Evolutionary conservation across 257 asterid species (phyloP).

Genomic region (Ehretia macrophylla): DNA sequence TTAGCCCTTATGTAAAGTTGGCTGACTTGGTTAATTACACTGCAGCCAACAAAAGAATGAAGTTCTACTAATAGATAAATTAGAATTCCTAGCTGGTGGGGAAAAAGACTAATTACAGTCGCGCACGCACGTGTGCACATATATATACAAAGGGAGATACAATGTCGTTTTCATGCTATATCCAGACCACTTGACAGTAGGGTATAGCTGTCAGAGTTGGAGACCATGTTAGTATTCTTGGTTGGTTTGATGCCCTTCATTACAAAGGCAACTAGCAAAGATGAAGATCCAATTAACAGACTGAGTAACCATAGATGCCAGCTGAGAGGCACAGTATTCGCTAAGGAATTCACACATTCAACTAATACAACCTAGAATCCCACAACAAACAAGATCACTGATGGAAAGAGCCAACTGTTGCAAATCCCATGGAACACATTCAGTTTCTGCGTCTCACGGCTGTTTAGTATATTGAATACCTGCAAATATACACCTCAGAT

Average conservation of each 20-base stretch:
- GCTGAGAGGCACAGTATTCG: constrained; percentile 74
- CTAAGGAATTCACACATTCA: constrained; percentile 79
- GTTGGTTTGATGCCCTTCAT: constrained; percentile 71
- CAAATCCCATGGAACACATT: constrained; percentile 66
- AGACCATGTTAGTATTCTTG: constrained; percentile 14
- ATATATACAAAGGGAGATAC: no score
- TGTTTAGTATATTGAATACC: constrained; percentile 93
- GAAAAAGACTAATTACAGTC: no score
- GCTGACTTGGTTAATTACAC: no score
- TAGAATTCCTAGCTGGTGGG: no score
- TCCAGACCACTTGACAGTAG: constrained; percentile 52
- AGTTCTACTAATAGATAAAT: no score
- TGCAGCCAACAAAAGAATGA: no score
- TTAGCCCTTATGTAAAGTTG: no score
- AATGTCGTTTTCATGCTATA: constrained; percentile 12
- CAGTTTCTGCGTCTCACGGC: constrained; percentile 86
- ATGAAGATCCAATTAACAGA: constrained; percentile 46
- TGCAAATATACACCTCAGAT: constrained; percentile 17
- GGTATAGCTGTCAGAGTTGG: constrained; percentile 64
- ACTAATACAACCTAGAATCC: constrained; percentile 75
- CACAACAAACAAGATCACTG: constrained; percentile 54
- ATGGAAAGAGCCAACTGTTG: constrained; percentile 57
- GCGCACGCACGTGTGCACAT: no score
- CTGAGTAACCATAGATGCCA: constrained; percentile 78
- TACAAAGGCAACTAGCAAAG: constrained; percentile 66